These are phyloP conservation scores for Symbiodinium natans DNA, from an alignment of 73 alveolate species.

Conservation along the genomic window DNA sequence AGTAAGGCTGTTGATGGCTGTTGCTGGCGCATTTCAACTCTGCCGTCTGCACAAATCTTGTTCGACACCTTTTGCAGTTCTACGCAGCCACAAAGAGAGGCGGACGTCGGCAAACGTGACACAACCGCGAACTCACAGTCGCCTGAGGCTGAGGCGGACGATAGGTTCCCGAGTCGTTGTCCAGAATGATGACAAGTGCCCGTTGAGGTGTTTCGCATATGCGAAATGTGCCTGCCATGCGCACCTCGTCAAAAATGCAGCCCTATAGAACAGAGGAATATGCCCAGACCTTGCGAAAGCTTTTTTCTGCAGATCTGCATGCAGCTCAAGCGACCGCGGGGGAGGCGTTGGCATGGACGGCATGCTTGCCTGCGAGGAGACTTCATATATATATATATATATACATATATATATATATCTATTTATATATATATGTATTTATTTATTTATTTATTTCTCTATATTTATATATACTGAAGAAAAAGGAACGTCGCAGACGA, in stretches of 20 bases:
- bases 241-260: neutral
- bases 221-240: conserved; percentile 30
- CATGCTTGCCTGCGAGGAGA: neutral
- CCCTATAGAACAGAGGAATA: neutral
- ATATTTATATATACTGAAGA: too few species aligned
- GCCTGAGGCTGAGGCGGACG: conserved; percentile 31
- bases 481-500: neutral
- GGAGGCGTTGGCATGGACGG: conserved; percentile 14
- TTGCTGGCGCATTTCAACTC: too few species aligned
- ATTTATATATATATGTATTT: too few species aligned
- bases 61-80: too few species aligned
- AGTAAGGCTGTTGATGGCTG: too few species aligned
- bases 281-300: neutral
- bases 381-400: too few species aligned
- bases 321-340: neutral
- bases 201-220: neutral
- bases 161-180: conserved; percentile 39
- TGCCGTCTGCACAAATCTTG: too few species aligned
- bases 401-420: too few species aligned
- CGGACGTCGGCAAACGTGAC: too few species aligned
- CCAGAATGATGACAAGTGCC: neutral
- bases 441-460: too few species aligned
- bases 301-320: neutral
- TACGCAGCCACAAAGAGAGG: too few species aligned
- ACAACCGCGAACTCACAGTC: too few species aligned